A percentile compares a stretch with the other conserved stretches of the same genome.
phyloP scores from a whole-genome alignment of 1,284 basidiomycete genomes.

The Puccinia hordei region DNA sequence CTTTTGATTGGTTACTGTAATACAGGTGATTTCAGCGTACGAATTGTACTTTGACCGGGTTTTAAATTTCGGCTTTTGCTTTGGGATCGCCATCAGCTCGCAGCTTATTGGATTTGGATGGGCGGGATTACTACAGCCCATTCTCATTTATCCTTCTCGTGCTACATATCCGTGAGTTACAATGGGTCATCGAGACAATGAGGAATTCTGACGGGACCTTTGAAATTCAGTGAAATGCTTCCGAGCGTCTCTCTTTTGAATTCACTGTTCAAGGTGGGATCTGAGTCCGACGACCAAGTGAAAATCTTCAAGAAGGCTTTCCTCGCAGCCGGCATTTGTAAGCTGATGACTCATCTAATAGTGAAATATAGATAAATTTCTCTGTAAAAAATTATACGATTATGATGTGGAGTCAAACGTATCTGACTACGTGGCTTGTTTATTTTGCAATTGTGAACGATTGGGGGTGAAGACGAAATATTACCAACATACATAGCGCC shows the following conservation, averaged over 20 bases:
- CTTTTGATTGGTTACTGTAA: too few species aligned
- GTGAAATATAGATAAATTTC: background rate
- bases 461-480: constrained; percentile 29
- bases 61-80: background rate
- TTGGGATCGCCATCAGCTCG: constrained; percentile 21
- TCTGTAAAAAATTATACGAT: background rate
- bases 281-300: constrained; percentile 25
- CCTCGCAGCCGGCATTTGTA: constrained; percentile 26
- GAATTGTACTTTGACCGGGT: constrained; percentile 35
- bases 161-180: constrained; percentile 23
- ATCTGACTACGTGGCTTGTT: background rate
- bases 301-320: constrained; percentile 45
- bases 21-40: constrained; percentile 22
- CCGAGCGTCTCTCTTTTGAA: constrained; percentile 30
- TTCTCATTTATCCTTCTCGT: constrained; percentile 36
- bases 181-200: background rate
- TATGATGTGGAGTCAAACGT: background rate
- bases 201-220: background rate
- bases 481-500: constrained; percentile 23
- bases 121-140: constrained; percentile 44
- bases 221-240: constrained; percentile 11
- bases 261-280: constrained; percentile 16
- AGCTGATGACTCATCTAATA: background rate
- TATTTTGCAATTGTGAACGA: background rate
- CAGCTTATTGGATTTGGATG: constrained; percentile 38